These are phyloP conservation scores for Striga asiatica DNA, from an alignment of 257 asterid species.

Conservation along the genomic window DNA sequence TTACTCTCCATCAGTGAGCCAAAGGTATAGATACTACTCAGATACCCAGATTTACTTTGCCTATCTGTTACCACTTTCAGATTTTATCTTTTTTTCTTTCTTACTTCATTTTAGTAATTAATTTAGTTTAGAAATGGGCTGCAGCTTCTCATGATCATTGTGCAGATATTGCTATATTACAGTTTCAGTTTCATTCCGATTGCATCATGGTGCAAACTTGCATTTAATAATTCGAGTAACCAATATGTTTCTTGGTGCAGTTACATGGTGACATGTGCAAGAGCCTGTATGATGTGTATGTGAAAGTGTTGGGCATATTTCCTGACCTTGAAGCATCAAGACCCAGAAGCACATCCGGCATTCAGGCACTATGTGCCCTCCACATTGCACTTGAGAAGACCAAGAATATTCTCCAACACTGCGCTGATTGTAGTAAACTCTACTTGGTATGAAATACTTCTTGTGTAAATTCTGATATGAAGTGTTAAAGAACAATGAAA, in stretches of 20 bases:
- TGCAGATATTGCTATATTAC: neutral
- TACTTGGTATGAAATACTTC: slow-evolving; percentile 75
- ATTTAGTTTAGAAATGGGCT: neutral
- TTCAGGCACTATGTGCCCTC: slow-evolving; percentile 93
- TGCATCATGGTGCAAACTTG: neutral
- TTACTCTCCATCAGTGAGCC: slow-evolving; percentile 77
- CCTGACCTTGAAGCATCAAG: slow-evolving; percentile 95
- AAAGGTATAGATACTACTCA: slow-evolving; percentile 42
- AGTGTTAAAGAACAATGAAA: too few relatives aligned
- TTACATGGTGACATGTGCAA: slow-evolving; percentile 98
- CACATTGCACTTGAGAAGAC: slow-evolving; percentile 99
- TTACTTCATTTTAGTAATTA: neutral
- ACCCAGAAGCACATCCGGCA: slow-evolving; percentile 97
- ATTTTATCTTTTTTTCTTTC: neutral
- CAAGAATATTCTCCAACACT: slow-evolving; percentile 85
- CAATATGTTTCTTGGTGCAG: slow-evolving; percentile 37
- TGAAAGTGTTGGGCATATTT: slow-evolving; percentile 70
- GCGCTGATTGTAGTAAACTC: slow-evolving; percentile 94
- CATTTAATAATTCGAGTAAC: neutral
- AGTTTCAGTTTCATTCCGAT: neutral
- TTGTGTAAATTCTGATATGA: too few relatives aligned
- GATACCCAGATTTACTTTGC: slow-evolving; percentile 4
- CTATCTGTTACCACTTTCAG: neutral
- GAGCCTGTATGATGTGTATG: slow-evolving; percentile 58
- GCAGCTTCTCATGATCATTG: neutral